Evolutionary conservation across 306 rosid genomes (phyloP), one percentile per base, ranked within the genome.

Genomic region (Purshia tridentata): DNA sequence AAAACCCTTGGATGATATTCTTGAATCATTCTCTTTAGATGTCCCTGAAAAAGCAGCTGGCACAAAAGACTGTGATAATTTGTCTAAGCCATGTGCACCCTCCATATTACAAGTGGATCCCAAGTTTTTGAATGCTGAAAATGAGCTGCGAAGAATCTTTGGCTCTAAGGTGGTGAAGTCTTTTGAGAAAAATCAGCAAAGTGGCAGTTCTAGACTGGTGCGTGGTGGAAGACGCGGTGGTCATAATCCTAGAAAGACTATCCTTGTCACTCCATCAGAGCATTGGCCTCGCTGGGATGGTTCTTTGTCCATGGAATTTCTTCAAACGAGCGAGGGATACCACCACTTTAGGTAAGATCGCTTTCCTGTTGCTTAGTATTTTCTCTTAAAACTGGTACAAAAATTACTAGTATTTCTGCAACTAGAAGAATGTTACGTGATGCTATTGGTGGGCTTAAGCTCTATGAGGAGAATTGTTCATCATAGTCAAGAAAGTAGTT

Each of bases 101-200:
- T 84, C 84, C 12, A 19, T 83, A 9, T 67, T 91, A 54, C 89
- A 81, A 78, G 93, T 90, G 77, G 97, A 95, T 84, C 90, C 97
- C 48, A 95, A 91, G 78, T 86, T 69, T 75, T 84, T 94, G 76
- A 91, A 92, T 87, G 99, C 97, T 0, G 97, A 90, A 69, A 88
- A 91, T 77, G 99, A 91, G 79, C 86, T 95, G 56, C 86, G 82
- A 63, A 87, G 99, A 81, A 91, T 91, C 78, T 91, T 95, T 88
- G 98, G 99, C 73, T 86, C 98, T 5, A 95, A 95, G 85, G 98
- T 95, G 65, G 95, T 91, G 67, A 91, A 90, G 78, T 91, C 96
- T 13, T 90, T 90, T 65, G 99, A 91, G 88, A 88, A 77, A 84
- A 87, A 76, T 75, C 81, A 86, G 66, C 97, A 87, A 77, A 90